These are phyloP conservation scores for Yarrowia bubula DNA, from an alignment of 805 yeast genomes.

Conservation along the genomic window DNA sequence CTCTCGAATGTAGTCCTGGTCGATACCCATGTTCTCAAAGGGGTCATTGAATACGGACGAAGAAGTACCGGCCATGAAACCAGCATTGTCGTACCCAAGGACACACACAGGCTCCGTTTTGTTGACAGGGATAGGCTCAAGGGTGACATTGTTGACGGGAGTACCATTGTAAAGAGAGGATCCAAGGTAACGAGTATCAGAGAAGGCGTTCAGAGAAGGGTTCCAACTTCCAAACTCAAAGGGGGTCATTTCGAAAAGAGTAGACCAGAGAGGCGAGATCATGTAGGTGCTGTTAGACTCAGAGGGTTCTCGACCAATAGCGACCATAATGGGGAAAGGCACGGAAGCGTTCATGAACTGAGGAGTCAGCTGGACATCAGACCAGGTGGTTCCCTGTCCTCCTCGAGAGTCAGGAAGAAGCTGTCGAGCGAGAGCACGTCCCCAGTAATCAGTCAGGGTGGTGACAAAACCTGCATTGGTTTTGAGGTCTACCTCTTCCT, in stretches of 20 bases:
- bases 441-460: conserved; percentile 79
- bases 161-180: conserved; percentile 58
- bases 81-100: conserved; percentile 2
- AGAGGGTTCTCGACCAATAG: conserved; percentile 44
- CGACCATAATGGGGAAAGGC: conserved; percentile 62
- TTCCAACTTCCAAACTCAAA: conserved; percentile 88
- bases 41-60: conserved; percentile 1
- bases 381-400: conserved; percentile 55
- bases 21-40: neutral
- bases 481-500: conserved; percentile 37
- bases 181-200: conserved; percentile 67
- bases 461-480: conserved; percentile 62
- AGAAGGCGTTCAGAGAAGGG: conserved; percentile 62
- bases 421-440: conserved; percentile 63
- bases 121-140: neutral
- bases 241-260: conserved; percentile 52
- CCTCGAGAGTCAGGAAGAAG: conserved; percentile 55
- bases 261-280: conserved; percentile 56
- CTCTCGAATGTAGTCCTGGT: conserved; percentile 11
- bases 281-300: conserved; percentile 42
- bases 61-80: conserved; percentile 7
- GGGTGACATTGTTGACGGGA: conserved; percentile 24
- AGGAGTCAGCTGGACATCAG: conserved; percentile 53
- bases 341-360: conserved; percentile 56
- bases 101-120: neutral